phyloP scores from a whole-genome alignment of 257 asterid genomes.

The Petunia secreta region DNA sequence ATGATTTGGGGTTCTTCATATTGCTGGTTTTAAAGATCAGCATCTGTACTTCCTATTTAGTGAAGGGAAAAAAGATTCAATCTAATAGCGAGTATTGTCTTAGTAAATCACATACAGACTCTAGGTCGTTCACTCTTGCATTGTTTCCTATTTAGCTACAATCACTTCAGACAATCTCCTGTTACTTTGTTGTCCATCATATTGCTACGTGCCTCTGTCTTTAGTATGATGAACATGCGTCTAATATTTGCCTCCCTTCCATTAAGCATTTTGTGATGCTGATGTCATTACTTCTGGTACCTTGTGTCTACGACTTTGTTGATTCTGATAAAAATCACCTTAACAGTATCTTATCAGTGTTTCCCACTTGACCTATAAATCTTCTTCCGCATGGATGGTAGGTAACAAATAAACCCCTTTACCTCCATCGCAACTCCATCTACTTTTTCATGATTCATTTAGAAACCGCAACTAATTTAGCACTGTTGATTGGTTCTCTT shows the following conservation, averaged over 20 bases:
- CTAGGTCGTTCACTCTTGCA: neutral
- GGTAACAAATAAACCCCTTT: neutral
- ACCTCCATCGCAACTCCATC: neutral
- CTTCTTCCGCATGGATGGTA: neutral
- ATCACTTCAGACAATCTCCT: neutral
- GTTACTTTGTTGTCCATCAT: neutral
- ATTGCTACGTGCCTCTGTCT: neutral
- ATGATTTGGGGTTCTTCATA: conserved; percentile 15
- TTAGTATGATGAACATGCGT: neutral
- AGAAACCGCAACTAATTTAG: neutral
- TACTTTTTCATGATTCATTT: neutral
- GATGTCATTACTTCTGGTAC: neutral
- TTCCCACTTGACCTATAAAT: neutral
- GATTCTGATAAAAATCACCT: neutral
- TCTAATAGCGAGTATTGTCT: neutral
- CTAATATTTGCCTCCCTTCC: neutral
- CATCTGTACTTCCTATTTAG: neutral
- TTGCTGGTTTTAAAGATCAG: neutral
- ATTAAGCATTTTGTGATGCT: neutral
- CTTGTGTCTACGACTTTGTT: neutral
- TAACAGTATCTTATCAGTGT: neutral
- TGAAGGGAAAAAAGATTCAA: neutral
- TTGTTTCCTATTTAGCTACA: too few relatives aligned
- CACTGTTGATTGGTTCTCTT: neutral
- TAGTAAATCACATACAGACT: neutral